Conservation (phyloP, 2,329 filamentous ascomycete species). For the Fusarium cyanostomum region DNA sequence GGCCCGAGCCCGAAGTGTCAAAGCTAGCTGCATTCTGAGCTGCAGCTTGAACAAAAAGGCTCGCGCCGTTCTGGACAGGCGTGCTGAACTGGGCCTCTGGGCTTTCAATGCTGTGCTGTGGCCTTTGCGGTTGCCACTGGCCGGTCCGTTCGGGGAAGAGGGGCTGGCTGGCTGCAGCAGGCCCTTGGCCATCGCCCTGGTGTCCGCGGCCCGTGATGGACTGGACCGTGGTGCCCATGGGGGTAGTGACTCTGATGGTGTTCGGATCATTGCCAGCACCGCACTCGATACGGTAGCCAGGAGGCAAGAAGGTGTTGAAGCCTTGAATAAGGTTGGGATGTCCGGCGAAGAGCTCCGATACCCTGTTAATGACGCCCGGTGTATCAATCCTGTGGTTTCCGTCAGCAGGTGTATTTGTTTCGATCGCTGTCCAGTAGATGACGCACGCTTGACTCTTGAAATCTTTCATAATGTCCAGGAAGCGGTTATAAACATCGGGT, state of each 20-base stretch:
- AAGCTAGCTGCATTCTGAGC: slow-evolving; percentile 49
- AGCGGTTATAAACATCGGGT: slow-evolving; percentile 95
- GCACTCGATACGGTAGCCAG: slow-evolving; percentile 96
- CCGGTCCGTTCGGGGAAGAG: slow-evolving; percentile 59
- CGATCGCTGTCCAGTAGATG: background rate
- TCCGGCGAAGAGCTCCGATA: slow-evolving; percentile 94
- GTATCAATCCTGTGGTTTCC: slow-evolving; percentile 79
- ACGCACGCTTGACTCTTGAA: slow-evolving; percentile 96
- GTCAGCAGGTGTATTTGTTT: slow-evolving; percentile 40
- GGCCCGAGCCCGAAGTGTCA: slow-evolving; percentile 45
- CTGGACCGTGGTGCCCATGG: slow-evolving; percentile 95
- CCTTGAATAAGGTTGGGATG: slow-evolving; percentile 96
- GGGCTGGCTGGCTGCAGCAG: slow-evolving; percentile 51
- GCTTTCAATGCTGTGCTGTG: slow-evolving; percentile 69
- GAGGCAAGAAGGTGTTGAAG: slow-evolving; percentile 97
- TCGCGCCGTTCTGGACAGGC: slow-evolving; percentile 61
- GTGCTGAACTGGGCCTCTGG: slow-evolving; percentile 70
- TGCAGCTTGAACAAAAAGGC: slow-evolving; percentile 57
- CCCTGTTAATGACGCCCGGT: slow-evolving; percentile 94
- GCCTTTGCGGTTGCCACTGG: slow-evolving; percentile 67
- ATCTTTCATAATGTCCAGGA: slow-evolving; percentile 99
- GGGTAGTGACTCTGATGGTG: slow-evolving; percentile 94
- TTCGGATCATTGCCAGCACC: slow-evolving; percentile 94
- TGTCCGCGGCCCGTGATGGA: slow-evolving; percentile 73
- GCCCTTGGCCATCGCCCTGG: slow-evolving; percentile 56